A percentile compares a stretch with the other conserved stretches of the same genome.
phyloP scores from a whole-genome alignment of 1,284 basidiomycete species.

The Cutaneotrichosporon sp. region DNA sequence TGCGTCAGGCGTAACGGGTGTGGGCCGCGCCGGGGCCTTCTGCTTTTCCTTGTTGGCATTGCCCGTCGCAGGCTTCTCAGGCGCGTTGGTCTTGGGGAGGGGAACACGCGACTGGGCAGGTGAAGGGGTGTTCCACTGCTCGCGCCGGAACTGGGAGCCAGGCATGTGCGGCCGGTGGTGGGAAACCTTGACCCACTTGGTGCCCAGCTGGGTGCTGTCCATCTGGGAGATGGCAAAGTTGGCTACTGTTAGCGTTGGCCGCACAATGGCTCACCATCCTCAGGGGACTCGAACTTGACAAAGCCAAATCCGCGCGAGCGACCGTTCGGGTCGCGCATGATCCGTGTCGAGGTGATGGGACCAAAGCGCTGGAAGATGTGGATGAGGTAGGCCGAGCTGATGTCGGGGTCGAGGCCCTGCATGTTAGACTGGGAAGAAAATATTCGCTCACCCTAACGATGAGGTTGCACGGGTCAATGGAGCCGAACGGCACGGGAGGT shows the following conservation, averaged over 20 bases:
- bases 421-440: neutral
- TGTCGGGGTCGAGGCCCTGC: conserved; percentile 79
- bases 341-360: conserved; percentile 83
- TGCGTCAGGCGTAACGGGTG: too few species aligned
- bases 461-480: conserved; percentile 87
- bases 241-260: conserved; percentile 21
- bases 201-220: conserved; percentile 33
- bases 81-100: neutral
- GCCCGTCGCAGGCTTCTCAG: too few species aligned
- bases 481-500: conserved; percentile 67
- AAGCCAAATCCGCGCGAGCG: conserved; percentile 93
- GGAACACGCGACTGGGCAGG: neutral
- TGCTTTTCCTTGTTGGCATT: neutral
- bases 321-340: conserved; percentile 85
- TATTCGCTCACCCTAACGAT: conserved; percentile 57
- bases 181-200: conserved; percentile 31
- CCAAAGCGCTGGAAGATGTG: conserved; percentile 76
- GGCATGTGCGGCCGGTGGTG: conserved; percentile 36
- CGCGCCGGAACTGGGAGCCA: neutral
- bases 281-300: conserved; percentile 80
- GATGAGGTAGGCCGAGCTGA: conserved; percentile 79
- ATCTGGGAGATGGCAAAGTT: conserved; percentile 32
- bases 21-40: too few species aligned
- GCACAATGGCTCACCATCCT: conserved; percentile 66
- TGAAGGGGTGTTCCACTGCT: neutral